Percentiles rank a stretch among this genome's conserved stretches.
These are phyloP conservation scores for Candida vaughaniae DNA, from an alignment of 805 yeast genomes.

Conservation along the genomic window DNA sequence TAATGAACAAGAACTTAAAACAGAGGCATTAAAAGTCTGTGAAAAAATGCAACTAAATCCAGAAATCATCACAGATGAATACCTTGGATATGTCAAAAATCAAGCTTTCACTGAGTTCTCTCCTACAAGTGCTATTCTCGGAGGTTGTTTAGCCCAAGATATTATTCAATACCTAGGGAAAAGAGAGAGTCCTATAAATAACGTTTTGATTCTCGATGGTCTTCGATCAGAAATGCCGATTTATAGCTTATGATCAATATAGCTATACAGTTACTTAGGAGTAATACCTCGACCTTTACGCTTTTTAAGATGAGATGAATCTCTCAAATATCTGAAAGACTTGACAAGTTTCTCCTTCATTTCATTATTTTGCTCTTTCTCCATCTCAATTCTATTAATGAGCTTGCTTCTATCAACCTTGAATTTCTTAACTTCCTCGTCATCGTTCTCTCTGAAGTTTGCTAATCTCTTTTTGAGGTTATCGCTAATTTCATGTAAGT, in stretches of 20 bases:
- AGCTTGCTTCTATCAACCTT: constrained; percentile 19
- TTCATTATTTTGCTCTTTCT: constrained; percentile 21
- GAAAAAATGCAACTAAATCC: constrained; percentile 37
- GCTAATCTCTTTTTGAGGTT: constrained; percentile 20
- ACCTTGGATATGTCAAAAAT: constrained; percentile 38
- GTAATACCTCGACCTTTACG: constrained; percentile 41
- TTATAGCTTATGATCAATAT: constrained; percentile 51
- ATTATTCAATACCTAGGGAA: constrained; percentile 77
- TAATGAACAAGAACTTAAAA: constrained; percentile 28
- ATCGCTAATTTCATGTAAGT: constrained; percentile 19
- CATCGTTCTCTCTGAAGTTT: constrained; percentile 19
- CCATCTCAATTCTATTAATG: constrained; percentile 22
- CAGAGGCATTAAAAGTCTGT: constrained; percentile 29
- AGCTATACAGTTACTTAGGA: too few species aligned
- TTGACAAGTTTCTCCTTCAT: constrained; percentile 29
- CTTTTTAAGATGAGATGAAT: constrained; percentile 42
- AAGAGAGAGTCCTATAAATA: constrained; percentile 79
- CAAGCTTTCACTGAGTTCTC: constrained; percentile 67
- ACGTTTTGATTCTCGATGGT: constrained; percentile 77
- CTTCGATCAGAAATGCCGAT: constrained; percentile 73
- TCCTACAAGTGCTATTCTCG: constrained; percentile 83
- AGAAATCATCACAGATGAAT: constrained; percentile 40
- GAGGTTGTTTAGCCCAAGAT: constrained; percentile 90
- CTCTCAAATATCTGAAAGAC: constrained; percentile 33
- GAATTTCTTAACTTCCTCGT: constrained; percentile 20